Percentiles rank a stretch among this genome's conserved stretches.
Evolutionary conservation across 169 alveolate genomes (phyloP).

Genomic region (Condylostoma magnum): DNA sequence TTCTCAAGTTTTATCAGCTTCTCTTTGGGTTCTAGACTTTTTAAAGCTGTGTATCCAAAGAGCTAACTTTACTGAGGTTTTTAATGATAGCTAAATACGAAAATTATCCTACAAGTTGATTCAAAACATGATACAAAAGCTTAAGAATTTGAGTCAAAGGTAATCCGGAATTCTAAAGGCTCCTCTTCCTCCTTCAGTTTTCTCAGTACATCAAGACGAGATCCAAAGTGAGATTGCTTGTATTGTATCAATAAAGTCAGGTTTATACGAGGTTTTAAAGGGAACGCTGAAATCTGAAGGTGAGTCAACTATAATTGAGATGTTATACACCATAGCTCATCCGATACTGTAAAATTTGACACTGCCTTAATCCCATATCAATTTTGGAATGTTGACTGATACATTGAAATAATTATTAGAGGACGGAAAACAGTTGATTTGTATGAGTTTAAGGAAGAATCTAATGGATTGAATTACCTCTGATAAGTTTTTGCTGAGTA

Average conservation of each 20-base stretch:
- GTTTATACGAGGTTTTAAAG: too few relatives aligned
- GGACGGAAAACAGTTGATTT: not conserved
- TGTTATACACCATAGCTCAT: too few relatives aligned
- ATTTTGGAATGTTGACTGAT: not conserved
- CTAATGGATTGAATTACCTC: slow-evolving; percentile 1
- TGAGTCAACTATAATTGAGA: too few relatives aligned
- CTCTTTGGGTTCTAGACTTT: slow-evolving; percentile 13
- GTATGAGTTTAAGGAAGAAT: not conserved
- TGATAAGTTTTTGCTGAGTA: slow-evolving; percentile 1
- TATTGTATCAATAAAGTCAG: too few relatives aligned
- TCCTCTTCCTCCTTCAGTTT: slow-evolving; percentile 18
- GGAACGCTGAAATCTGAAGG: too few relatives aligned
- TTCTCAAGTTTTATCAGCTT: not conserved
- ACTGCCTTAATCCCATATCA: too few relatives aligned
- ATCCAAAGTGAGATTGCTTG: too few relatives aligned
- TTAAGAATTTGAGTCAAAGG: not conserved
- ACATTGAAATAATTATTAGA: not conserved
- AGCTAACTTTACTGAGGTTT: not conserved
- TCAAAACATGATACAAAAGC: not conserved
- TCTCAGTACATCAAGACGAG: not conserved
- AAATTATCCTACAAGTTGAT: not conserved
- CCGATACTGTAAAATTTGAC: too few relatives aligned
- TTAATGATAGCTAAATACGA: not conserved
- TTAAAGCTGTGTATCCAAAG: not conserved
- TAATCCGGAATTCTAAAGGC: not conserved